A percentile compares a stretch with the other conserved stretches of the same genome.
phyloP scores from a whole-genome alignment of 1,284 basidiomycete genomes.

The Ganoderma lucidum region DNA sequence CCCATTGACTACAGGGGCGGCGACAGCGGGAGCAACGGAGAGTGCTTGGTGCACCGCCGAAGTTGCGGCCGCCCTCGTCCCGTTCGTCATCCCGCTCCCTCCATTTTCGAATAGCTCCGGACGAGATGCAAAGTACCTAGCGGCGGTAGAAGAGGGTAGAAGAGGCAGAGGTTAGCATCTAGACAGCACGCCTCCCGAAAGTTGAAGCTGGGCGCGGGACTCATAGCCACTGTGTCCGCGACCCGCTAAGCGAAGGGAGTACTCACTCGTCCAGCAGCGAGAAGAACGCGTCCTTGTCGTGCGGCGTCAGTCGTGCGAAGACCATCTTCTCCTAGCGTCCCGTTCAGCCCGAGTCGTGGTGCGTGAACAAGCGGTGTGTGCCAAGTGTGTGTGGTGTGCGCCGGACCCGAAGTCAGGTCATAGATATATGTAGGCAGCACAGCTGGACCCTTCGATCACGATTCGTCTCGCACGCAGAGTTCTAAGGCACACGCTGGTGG shows the following conservation, averaged over 20 bases:
- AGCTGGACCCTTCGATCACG: not conserved
- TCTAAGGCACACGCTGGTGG: not conserved
- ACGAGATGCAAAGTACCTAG: conserved; percentile 79
- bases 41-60: conserved; percentile 59
- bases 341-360: not conserved
- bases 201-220: not conserved
- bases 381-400: not conserved
- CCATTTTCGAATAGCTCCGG: conserved; percentile 61
- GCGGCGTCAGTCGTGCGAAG: conserved; percentile 66
- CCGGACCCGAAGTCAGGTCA: conserved; percentile 11
- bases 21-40: conserved; percentile 50
- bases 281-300: conserved; percentile 84
- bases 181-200: not conserved
- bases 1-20: conserved; percentile 28
- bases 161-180: conserved; percentile 4
- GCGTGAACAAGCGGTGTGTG: not conserved
- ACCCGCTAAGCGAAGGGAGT: conserved; percentile 1
- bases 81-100: not conserved
- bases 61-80: conserved; percentile 42
- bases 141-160: not conserved
- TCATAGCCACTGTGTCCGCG: not conserved
- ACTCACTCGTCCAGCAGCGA: conserved; percentile 77
- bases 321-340: conserved; percentile 37
- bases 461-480: conserved; percentile 2
- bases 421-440: conserved; percentile 6